A percentile compares a stretch with the other conserved stretches of the same genome.
Evolutionary conservation across 352 stramenopile genomes (phyloP).

Genomic region (Plasmopara halstedii): DNA sequence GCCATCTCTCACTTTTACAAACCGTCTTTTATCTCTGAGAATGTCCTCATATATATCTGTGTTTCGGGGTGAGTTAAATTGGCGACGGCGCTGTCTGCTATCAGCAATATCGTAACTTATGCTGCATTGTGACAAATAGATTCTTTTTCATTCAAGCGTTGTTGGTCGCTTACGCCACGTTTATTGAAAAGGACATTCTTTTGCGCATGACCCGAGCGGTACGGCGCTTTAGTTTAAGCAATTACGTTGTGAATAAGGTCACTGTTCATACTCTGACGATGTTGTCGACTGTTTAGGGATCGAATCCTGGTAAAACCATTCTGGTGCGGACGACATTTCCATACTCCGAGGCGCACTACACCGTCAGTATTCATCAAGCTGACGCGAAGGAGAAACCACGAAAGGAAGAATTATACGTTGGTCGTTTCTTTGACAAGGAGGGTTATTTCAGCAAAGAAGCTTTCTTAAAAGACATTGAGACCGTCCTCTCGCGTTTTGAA

Average conservation of each 20-base stretch:
- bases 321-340: conserved; percentile 66
- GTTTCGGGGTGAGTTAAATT: conserved; percentile 43
- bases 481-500: conserved; percentile 53
- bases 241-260: not conserved
- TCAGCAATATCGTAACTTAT: not conserved
- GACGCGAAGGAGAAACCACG: conserved; percentile 28
- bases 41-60: conserved; percentile 60
- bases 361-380: conserved; percentile 43
- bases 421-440: conserved; percentile 81
- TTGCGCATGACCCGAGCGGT: conserved; percentile 65
- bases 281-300: conserved; percentile 20
- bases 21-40: conserved; percentile 46
- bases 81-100: not conserved
- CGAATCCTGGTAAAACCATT: conserved; percentile 23
- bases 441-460: conserved; percentile 76
- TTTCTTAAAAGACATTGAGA: conserved; percentile 64
- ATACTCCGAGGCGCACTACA: conserved; percentile 70
- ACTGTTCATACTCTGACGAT: not conserved
- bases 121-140: conserved; percentile 15
- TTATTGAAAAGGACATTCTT: conserved; percentile 77
- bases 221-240: not conserved
- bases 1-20: conserved; percentile 69
- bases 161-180: conserved; percentile 55
- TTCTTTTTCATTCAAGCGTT: conserved; percentile 80
- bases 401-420: conserved; percentile 71